Evolutionary conservation across 2,329 filamentous ascomycete species (phyloP), one percentile per base, ranked within the genome.

Genomic region (Pseudogymnoascus sp.): DNA sequence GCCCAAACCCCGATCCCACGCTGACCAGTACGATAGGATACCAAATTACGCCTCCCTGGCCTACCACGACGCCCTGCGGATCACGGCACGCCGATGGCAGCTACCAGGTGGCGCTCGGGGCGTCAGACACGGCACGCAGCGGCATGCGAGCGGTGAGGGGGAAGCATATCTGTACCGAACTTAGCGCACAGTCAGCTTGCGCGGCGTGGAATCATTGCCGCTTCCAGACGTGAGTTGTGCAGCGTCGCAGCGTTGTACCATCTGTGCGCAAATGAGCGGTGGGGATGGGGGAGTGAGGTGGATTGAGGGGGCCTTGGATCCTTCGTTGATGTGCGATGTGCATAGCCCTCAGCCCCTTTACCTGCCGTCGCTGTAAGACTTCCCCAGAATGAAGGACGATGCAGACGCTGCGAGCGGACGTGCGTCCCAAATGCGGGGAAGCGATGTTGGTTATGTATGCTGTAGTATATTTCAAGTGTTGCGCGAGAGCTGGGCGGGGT

Each of bases 181-280:
- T n/a, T 50, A 31, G 41, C 41, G 24, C 41, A 29, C 41, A 31
- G 41, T 50, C 41, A 50, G 13, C 41, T 31, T 50, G 41, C 24
- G 41, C 41, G 41, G 24, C 41, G 24, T 29, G 24, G 41, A 50
- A 50, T 50, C 41, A 50, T 50, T 50, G 41, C 41, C 24, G 41
- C 41, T 50, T 31, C 41, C 24, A 50, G 41, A 50, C 24, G 41
- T 26, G 41, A 9, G 41, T 13, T 10, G 41, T 24, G 41, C 21
- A 24, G 40, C 40, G 40, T 41, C 40, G 40, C 40, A 24, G 40
- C 40, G 41, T 47, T 17, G 41, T 21, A 15, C 41, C 21, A 47
- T 47, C 41, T 29, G 41, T 47, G 41, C 41, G 41, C 41, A 47
- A 47, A 47, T 47, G 41, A 47, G 41, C 41, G 41, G 41, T 47